Evolutionary conservation across 2,329 filamentous ascomycete species (phyloP).

Genomic region (Fusarium hainanense): DNA sequence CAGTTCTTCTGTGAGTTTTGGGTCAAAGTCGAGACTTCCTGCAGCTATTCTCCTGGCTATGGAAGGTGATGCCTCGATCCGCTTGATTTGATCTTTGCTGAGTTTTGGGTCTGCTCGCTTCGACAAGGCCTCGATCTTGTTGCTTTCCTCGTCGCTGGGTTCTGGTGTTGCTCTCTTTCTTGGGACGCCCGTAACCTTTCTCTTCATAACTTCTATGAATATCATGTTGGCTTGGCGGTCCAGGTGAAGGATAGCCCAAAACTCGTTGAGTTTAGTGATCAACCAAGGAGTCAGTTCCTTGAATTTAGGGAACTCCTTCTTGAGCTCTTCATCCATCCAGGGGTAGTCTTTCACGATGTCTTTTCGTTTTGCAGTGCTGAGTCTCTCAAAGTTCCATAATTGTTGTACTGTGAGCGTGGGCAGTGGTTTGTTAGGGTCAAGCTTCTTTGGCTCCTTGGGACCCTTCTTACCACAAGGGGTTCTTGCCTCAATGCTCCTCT

Average conservation of each 20-base stretch:
- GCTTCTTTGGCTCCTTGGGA: neutral
- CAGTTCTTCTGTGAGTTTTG: neutral
- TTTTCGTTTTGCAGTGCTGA: neutral
- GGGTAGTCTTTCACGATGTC: neutral
- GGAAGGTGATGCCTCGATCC: neutral
- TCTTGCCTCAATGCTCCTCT: neutral
- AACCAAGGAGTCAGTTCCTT: conserved; percentile 1
- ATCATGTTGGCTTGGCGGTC: neutral
- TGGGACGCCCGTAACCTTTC: neutral
- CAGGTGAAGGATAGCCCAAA: conserved; percentile 1
- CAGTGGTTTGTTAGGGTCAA: conserved; percentile 1
- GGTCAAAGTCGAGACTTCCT: neutral
- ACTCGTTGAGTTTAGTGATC: conserved; percentile 16
- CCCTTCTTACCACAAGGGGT: neutral
- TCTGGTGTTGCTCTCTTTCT: neutral
- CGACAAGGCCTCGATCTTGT: neutral
- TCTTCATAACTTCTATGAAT: neutral
- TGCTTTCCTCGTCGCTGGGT: neutral
- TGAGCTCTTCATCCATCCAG: neutral
- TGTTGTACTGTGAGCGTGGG: conserved; percentile 5
- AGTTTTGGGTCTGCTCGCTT: neutral
- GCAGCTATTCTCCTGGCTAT: neutral
- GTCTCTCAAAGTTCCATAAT: conserved; percentile 11
- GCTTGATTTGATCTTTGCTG: neutral
- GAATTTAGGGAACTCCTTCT: conserved; percentile 2